phyloP scores from a whole-genome alignment of 495 filamentous ascomycete genomes.

The Neurospora sublineolata region DNA sequence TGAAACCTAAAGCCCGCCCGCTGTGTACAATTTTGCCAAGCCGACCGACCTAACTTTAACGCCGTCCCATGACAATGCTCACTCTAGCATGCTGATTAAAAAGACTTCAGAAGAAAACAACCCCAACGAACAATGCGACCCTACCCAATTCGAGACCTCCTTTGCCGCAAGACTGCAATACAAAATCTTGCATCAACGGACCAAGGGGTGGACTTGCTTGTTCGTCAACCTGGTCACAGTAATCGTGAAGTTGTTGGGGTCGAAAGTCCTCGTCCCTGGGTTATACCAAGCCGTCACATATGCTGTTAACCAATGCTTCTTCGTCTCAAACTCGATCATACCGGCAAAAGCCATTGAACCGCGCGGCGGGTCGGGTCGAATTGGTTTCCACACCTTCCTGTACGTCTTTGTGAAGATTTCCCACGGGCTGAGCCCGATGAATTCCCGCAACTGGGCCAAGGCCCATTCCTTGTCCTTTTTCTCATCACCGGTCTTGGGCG shows the following conservation, averaged over 20 bases:
- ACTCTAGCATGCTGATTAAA: neutral
- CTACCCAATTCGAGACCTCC: neutral
- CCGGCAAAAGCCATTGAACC: constrained; percentile 56
- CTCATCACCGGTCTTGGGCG: neutral
- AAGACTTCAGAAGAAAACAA: neutral
- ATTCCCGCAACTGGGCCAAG: neutral
- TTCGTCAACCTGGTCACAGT: constrained; percentile 3
- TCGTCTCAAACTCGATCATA: constrained; percentile 51
- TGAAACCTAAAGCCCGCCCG: neutral
- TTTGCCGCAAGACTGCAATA: neutral
- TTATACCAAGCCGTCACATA: constrained; percentile 23
- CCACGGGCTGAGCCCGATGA: constrained; percentile 19
- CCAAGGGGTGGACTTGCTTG: constrained; percentile 2
- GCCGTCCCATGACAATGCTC: neutral
- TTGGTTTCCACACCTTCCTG: constrained; percentile 30
- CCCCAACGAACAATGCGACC: neutral
- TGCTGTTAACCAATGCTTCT: constrained; percentile 29
- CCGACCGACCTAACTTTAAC: neutral
- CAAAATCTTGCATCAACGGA: neutral
- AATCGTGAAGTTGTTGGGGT: constrained; percentile 5
- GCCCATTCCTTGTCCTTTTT: neutral
- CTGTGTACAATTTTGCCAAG: neutral
- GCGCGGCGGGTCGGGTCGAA: constrained; percentile 39
- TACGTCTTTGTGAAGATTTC: constrained; percentile 45
- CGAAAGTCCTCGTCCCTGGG: constrained; percentile 12